These are phyloP conservation scores for Eragrostis nindensis DNA, from an alignment of 176 grass and related monocot genomes.

Conservation along the genomic window DNA sequence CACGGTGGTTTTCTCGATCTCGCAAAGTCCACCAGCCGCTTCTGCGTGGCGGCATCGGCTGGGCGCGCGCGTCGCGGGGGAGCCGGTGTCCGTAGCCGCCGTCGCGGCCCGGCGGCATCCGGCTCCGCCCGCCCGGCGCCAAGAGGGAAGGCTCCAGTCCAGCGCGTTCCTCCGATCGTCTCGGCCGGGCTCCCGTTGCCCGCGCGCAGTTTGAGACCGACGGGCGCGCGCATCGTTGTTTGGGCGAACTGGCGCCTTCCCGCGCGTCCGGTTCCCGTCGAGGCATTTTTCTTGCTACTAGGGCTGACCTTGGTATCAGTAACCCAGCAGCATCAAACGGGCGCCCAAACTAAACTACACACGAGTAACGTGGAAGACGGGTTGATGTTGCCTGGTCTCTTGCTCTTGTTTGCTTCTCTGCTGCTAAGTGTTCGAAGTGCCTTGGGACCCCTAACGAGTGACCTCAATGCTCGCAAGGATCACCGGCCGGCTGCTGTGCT, in stretches of 20 bases:
- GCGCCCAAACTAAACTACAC: slow-evolving; percentile 1
- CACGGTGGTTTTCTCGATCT: slow-evolving; percentile 1
- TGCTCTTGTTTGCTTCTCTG: slow-evolving; percentile 29
- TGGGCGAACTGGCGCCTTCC: slow-evolving; percentile 46
- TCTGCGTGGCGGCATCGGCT: slow-evolving; percentile 49
- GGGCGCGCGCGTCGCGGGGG: not conserved
- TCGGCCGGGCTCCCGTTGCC: slow-evolving; percentile 4
- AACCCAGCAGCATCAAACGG: not conserved
- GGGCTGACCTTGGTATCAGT: slow-evolving; percentile 50
- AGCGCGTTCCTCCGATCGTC: not conserved
- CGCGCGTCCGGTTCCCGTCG: slow-evolving; percentile 43
- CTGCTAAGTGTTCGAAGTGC: slow-evolving; percentile 11
- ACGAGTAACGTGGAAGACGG: slow-evolving; percentile 13
- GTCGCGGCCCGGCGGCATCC: slow-evolving; percentile 46
- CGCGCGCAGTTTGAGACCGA: slow-evolving; percentile 14
- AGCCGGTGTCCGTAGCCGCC: slow-evolving; percentile 46
- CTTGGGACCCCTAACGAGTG: slow-evolving; percentile 21
- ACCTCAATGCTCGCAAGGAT: slow-evolving; percentile 24
- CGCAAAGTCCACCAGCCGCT: slow-evolving; percentile 41
- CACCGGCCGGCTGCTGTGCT: slow-evolving; percentile 14
- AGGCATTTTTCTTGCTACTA: slow-evolving; percentile 49
- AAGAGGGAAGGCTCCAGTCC: slow-evolving; percentile 50
- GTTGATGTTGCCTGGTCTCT: slow-evolving; percentile 22
- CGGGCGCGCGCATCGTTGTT: slow-evolving; percentile 44
- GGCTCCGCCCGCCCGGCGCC: slow-evolving; percentile 18